Evolutionary conservation across 2,329 filamentous ascomycete species (phyloP).

Genomic region (Trichoderma semiorbis): DNA sequence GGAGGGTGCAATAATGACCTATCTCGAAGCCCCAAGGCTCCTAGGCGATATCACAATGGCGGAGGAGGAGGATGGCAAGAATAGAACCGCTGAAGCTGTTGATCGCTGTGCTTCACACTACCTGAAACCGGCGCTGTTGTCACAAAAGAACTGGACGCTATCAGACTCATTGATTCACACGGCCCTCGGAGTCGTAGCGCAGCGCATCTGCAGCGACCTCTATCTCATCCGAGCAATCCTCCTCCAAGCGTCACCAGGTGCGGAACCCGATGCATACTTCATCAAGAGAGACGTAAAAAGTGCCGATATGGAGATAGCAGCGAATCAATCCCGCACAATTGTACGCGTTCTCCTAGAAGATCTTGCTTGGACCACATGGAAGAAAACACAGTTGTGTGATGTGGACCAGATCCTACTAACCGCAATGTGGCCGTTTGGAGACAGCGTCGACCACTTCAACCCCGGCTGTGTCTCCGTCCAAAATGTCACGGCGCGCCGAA

Average conservation of each 20-base stretch:
- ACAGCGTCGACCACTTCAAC: constrained; percentile 48
- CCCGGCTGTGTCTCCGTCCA: constrained; percentile 32
- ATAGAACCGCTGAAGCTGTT: constrained; percentile 38
- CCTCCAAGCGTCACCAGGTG: constrained; percentile 20
- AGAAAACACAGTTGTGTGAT: constrained; percentile 50
- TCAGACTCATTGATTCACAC: constrained; percentile 18
- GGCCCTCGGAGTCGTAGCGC: constrained; percentile 5
- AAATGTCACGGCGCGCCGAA: constrained; percentile 22
- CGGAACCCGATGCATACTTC: constrained; percentile 5
- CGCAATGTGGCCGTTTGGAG: constrained; percentile 63
- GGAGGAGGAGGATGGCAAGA: constrained; percentile 28
- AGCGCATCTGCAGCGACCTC: constrained; percentile 17
- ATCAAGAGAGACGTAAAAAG: constrained; percentile 9
- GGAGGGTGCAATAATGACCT: constrained; percentile 37
- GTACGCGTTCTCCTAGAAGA: constrained; percentile 40
- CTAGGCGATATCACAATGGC: constrained; percentile 23
- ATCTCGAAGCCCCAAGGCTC: constrained; percentile 32
- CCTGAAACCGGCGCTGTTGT: background rate
- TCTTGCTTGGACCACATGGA: constrained; percentile 60
- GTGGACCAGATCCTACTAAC: constrained; percentile 56
- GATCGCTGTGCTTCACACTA: constrained; percentile 38
- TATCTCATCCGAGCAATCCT: constrained; percentile 23
- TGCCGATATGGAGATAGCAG: constrained; percentile 19
- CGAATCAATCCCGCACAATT: constrained; percentile 20
- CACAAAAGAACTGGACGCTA: background rate